Evolutionary conservation across 2,329 filamentous ascomycete genomes (phyloP), one percentile per base, ranked within the genome.

Genomic region (Pseudodiploospora longispora): DNA sequence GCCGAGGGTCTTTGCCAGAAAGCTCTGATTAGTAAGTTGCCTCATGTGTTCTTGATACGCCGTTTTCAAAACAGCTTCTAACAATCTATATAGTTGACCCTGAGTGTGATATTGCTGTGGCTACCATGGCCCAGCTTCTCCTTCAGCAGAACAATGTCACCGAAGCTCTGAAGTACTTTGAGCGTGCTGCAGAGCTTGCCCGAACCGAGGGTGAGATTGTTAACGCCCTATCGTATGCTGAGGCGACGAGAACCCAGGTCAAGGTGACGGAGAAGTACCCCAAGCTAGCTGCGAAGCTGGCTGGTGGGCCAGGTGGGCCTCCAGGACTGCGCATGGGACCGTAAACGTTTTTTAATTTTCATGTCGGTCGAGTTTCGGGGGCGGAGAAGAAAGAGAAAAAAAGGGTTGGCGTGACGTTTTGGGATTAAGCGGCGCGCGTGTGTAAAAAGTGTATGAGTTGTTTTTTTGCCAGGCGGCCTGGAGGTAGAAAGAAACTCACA

Each of bases 121-220:
- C 93, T 42, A 98, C 93, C 43, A 96, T 98, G 88, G 93, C 93
- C 8, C 93, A 98, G 68, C 80, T 98, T 36, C 82, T 98, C 42
- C 79, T 98, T 32, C 93, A 98, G 67, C 93, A 97, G 73, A 93
- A 93, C 66, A 96, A 96, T 72, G 91, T 98, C 47, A 86, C 85
- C 32, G 87, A 96, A 51, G 93, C 93, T 1, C 81, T 98, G 53
- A 88, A 85, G 67, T 97, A 97, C 74, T 98, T 98, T 62, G 90
- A 97, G 74, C 85, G 88, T 49, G 93, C 93, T 2, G 93, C 91
- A 29, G 90, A 97, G 69, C 81, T 98, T 42, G 90, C 89, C 38
- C 78, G 93, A 56, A 98, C 93, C 31, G 91, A 96, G 59, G 87
- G 86, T 48, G 93, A 98, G 71, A 90, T 97, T 51, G 82, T 97